phyloP scores from a whole-genome alignment of 495 filamentous ascomycete species.

The Penicillium mononematosum region DNA sequence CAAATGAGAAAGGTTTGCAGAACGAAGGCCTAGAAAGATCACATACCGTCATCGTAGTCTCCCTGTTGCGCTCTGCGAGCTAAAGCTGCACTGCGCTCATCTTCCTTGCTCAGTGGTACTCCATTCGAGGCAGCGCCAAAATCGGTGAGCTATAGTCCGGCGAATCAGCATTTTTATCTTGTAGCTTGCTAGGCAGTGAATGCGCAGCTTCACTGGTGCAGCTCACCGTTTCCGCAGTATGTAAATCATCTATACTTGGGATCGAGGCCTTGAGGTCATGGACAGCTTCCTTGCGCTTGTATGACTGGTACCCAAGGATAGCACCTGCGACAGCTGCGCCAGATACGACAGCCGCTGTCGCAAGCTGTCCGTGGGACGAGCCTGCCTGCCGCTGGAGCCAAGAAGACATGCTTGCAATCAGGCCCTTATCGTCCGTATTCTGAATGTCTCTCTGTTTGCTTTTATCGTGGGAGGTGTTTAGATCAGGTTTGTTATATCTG shows the following conservation, averaged over 20 bases:
- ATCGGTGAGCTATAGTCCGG: slow-evolving; percentile 62
- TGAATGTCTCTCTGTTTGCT: slow-evolving; percentile 10
- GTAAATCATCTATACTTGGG: slow-evolving; percentile 50
- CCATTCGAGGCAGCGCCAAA: slow-evolving; percentile 64
- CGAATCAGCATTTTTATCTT: slow-evolving; percentile 9
- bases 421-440: slow-evolving; percentile 14
- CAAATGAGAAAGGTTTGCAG: slow-evolving; percentile 16
- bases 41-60: slow-evolving; percentile 83
- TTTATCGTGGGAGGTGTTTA: slow-evolving; percentile 9
- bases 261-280: slow-evolving; percentile 72
- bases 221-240: slow-evolving; percentile 42
- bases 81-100: slow-evolving; percentile 70
- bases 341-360: slow-evolving; percentile 71
- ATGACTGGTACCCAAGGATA: slow-evolving; percentile 69
- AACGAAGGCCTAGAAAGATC: background rate
- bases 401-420: slow-evolving; percentile 49
- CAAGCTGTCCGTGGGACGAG: slow-evolving; percentile 63
- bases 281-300: slow-evolving; percentile 60
- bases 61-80: slow-evolving; percentile 78
- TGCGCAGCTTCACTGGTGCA: background rate
- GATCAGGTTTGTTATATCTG: slow-evolving; percentile 24
- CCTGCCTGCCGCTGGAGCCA: slow-evolving; percentile 56
- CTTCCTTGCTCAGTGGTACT: slow-evolving; percentile 64
- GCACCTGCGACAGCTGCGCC: slow-evolving; percentile 70
- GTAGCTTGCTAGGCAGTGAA: background rate